These are phyloP conservation scores for Jamesozyma jinghongensis DNA, from an alignment of 805 yeast species.

Conservation along the genomic window DNA sequence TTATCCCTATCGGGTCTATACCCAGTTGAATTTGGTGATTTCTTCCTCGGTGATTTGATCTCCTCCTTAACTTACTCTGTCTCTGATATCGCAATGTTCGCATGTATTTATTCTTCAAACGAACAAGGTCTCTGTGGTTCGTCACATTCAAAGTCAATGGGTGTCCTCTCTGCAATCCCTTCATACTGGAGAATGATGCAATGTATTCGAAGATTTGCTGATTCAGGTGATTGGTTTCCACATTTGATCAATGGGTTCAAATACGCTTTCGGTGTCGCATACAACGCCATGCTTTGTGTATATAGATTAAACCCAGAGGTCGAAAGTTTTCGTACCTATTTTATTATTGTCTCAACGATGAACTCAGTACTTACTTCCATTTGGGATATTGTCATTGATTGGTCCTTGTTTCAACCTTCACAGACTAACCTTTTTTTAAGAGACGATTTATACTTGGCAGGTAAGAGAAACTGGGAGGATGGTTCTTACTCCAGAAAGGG, in stretches of 20 bases:
- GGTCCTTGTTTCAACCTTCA: slow-evolving; percentile 69
- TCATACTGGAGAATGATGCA: slow-evolving; percentile 86
- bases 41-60: slow-evolving; percentile 84
- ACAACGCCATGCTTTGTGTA: slow-evolving; percentile 64
- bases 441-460: slow-evolving; percentile 60
- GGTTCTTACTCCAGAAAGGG: slow-evolving; percentile 23
- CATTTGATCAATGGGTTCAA: slow-evolving; percentile 84
- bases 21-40: slow-evolving; percentile 93
- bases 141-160: slow-evolving; percentile 63
- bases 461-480: slow-evolving; percentile 28
- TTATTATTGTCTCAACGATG: slow-evolving; percentile 63
- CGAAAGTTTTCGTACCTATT: slow-evolving; percentile 39
- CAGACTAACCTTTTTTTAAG: slow-evolving; percentile 53
- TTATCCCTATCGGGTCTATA: slow-evolving; percentile 73
- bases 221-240: slow-evolving; percentile 94
- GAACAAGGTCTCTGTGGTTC: slow-evolving; percentile 61
- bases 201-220: slow-evolving; percentile 83
- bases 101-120: slow-evolving; percentile 62
- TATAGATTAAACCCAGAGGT: slow-evolving; percentile 44
- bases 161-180: slow-evolving; percentile 77
- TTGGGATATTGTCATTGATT: slow-evolving; percentile 96
- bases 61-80: slow-evolving; percentile 83
- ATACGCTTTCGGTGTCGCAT: slow-evolving; percentile 56
- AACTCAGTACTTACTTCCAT: slow-evolving; percentile 60
- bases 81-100: slow-evolving; percentile 76